A percentile compares a stretch with the other conserved stretches of the same genome.
Conservation (phyloP, 306 rosid genomes). For the Ammopiptanthus mongolicus region DNA sequence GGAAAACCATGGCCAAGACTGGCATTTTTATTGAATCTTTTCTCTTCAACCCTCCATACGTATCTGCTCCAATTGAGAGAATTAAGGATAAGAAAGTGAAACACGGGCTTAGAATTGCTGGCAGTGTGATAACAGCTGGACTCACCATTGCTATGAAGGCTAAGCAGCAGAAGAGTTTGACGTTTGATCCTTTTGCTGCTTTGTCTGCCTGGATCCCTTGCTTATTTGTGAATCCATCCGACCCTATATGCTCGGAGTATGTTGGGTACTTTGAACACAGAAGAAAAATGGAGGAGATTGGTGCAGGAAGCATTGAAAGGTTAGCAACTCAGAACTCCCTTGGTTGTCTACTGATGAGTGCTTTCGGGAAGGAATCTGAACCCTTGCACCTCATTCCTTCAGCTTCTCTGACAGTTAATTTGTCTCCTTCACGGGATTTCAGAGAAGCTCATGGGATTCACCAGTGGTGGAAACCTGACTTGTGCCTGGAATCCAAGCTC, state of each 20-base stretch:
- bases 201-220: constrained; percentile 68
- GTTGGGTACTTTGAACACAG: constrained; percentile 87
- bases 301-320: constrained; percentile 73
- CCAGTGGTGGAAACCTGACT: constrained; percentile 83
- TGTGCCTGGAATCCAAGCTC: constrained; percentile 38
- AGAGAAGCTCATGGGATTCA: constrained; percentile 93
- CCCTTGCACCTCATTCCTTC: constrained; percentile 90
- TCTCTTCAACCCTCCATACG: constrained; percentile 85
- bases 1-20: constrained; percentile 72
- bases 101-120: constrained; percentile 66
- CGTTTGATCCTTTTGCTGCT: constrained; percentile 51
- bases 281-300: constrained; percentile 77
- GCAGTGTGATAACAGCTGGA: constrained; percentile 79
- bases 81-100: constrained; percentile 56
- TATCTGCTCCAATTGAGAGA: constrained; percentile 84
- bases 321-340: constrained; percentile 76
- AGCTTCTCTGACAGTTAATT: constrained; percentile 48
- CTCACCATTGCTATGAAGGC: constrained; percentile 68
- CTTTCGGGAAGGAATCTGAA: constrained; percentile 63
- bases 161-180: constrained; percentile 31
- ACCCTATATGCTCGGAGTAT: constrained; percentile 70
- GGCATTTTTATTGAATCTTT: constrained; percentile 58
- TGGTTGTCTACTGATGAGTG: constrained; percentile 58
- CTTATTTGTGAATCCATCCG: constrained; percentile 79
- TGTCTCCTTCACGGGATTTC: constrained; percentile 40